These are phyloP conservation scores for Coemansia sp. DNA, from an alignment of 192 early-diverging fungal species.

Conservation along the genomic window DNA sequence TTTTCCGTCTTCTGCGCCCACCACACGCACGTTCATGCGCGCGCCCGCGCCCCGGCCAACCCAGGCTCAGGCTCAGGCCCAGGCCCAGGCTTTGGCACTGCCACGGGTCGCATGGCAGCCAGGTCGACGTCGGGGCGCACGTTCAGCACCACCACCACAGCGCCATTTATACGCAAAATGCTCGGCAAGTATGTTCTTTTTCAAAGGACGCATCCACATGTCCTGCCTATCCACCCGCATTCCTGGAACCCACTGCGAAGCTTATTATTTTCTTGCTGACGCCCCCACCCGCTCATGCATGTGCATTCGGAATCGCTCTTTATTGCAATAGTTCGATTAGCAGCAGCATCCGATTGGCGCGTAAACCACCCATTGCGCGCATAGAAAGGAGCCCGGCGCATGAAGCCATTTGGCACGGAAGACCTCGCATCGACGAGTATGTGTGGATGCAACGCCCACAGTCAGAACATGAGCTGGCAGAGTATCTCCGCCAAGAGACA, in stretches of 20 bases:
- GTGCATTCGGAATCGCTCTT: background rate
- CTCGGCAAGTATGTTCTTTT: background rate
- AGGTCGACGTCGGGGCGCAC: background rate
- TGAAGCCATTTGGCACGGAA: conserved; percentile 24
- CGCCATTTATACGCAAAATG: background rate
- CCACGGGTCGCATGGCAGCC: background rate
- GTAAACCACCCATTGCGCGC: conserved; percentile 19
- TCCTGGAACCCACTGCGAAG: too few species aligned
- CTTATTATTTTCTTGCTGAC: background rate
- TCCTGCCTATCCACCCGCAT: too few species aligned
- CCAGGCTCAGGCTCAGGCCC: too few species aligned
- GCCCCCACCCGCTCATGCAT: background rate
- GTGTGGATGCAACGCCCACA: conserved; percentile 48
- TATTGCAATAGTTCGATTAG: background rate
- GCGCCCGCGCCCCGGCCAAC: too few species aligned
- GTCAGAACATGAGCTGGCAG: conserved; percentile 10
- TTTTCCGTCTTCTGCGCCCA: too few species aligned
- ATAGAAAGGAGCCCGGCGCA: background rate
- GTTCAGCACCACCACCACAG: background rate
- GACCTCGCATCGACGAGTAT: conserved; percentile 36
- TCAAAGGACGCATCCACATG: background rate
- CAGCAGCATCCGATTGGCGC: background rate
- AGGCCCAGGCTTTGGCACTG: too few species aligned
- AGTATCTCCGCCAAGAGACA: conserved; percentile 32
- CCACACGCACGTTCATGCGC: too few species aligned